Evolutionary conservation across 2,329 filamentous ascomycete species (phyloP), one percentile per base, ranked within the genome.

Genomic region (Myrmaecium sp.): DNA sequence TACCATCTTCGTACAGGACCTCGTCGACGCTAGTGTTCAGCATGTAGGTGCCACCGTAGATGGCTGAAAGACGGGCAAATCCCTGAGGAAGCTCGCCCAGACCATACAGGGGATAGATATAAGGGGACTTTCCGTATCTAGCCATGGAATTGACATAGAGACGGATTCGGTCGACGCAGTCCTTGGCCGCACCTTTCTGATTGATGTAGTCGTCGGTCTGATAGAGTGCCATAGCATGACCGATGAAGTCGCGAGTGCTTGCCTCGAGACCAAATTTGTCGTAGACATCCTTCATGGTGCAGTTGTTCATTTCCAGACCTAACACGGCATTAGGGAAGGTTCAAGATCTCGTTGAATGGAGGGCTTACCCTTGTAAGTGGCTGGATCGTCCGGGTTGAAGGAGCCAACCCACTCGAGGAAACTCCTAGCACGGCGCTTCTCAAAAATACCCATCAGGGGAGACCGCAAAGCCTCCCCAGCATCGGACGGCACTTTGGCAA

Each of bases 41-140:
- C 84, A 98, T 98, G 62, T 98, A 98, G 26, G 89, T 98, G 42
- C 89, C 89, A 38, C 89, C 89, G 51, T 98, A 95, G 57, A 98
- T 95, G 53, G 89, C 89, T 21, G 84, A 94, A 29, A 98, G 70
- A 54, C 89, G 84, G 36, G 89, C 89, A 46, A 98, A 98, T 33
- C 86, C 86, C 59, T 98, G 89, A 18, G 89, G 91, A 30, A 98
- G 76, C 62, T 98, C 89, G 51, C 80, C 89, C 26, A 98, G 73
- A 35, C 89, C 89, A 60, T 98, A 98, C 17, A 95, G 74, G 25
- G 89, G 91, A 66, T 98, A 98, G 62, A 98, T 95, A 64, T 95
- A 98, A 23, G 89, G 91, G 8, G 84, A 95, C 60, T 94, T 95
- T 57, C 89, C 89, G 57, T 95, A 95, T 36, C 86, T 74, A 27